Evolutionary conservation across 2,329 filamentous ascomycete species (phyloP).

Genomic region (Hymenoscyphus fraxineus): DNA sequence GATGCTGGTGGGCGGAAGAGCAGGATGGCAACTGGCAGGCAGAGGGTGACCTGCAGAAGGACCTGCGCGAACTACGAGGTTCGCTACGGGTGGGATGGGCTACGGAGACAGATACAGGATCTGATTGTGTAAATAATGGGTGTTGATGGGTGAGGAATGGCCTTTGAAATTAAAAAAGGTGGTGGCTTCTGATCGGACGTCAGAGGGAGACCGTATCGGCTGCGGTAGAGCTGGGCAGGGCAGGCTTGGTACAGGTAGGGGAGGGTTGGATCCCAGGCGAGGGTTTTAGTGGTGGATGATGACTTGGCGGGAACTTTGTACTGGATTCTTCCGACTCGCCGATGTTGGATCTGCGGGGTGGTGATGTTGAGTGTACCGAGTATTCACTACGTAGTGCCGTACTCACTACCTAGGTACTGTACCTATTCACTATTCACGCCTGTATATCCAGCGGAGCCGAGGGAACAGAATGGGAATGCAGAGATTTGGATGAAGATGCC

Average conservation of each 20-base stretch:
- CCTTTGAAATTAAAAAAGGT: neutral
- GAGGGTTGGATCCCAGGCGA: too few relatives aligned
- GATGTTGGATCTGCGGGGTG: neutral
- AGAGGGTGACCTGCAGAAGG: neutral
- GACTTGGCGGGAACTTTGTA: conserved; percentile 1
- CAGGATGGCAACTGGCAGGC: neutral
- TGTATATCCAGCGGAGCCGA: neutral
- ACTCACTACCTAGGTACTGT: too few relatives aligned
- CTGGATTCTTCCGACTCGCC: neutral
- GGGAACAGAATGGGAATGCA: neutral
- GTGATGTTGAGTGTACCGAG: neutral
- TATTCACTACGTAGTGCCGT: too few relatives aligned
- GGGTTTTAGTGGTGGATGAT: neutral
- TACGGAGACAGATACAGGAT: neutral
- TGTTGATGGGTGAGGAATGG: neutral
- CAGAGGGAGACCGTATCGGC: neutral
- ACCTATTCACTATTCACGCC: neutral
- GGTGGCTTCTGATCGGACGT: neutral
- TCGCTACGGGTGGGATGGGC: neutral
- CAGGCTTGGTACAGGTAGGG: neutral
- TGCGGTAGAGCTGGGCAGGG: neutral
- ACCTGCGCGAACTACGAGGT: neutral
- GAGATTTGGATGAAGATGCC: too few relatives aligned
- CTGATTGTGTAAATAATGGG: neutral
- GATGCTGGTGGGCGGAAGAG: neutral